Conservation (phyloP, 192 early-diverging fungal genomes). For the Coemansia sp. region DNA sequence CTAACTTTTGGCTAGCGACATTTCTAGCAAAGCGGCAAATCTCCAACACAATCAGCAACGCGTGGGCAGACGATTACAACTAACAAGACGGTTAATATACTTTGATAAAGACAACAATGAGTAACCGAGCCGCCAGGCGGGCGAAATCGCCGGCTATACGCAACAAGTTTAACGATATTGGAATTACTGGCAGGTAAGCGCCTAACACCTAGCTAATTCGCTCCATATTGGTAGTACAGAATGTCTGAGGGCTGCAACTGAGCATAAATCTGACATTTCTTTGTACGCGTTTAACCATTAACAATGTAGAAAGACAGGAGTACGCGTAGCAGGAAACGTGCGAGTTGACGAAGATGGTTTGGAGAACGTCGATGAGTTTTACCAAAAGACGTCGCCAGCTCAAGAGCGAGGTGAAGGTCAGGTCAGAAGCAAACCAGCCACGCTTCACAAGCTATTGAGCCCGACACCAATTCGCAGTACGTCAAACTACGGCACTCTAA, state of each 20-base stretch:
- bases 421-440: constrained; percentile 8
- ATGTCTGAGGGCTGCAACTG: background rate
- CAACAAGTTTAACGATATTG: constrained; percentile 41
- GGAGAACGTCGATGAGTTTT: constrained; percentile 53
- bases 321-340: constrained; percentile 40
- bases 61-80: background rate
- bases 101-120: constrained; percentile 19
- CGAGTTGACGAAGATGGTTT: constrained; percentile 43
- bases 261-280: background rate
- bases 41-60: background rate
- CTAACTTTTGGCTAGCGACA: background rate
- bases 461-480: constrained; percentile 42
- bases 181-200: constrained; percentile 33
- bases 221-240: background rate
- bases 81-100: background rate
- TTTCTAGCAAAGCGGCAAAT: background rate
- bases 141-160: constrained; percentile 41
- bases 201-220: background rate
- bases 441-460: constrained; percentile 38
- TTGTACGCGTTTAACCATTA: background rate
- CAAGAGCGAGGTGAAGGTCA: constrained; percentile 4
- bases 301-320: constrained; percentile 42
- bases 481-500: constrained; percentile 24
- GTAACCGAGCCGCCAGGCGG: constrained; percentile 28
- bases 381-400: constrained; percentile 39